Conservation (phyloP, 768 basidiomycete species). For the Cyclocybe aegerita region DNA sequence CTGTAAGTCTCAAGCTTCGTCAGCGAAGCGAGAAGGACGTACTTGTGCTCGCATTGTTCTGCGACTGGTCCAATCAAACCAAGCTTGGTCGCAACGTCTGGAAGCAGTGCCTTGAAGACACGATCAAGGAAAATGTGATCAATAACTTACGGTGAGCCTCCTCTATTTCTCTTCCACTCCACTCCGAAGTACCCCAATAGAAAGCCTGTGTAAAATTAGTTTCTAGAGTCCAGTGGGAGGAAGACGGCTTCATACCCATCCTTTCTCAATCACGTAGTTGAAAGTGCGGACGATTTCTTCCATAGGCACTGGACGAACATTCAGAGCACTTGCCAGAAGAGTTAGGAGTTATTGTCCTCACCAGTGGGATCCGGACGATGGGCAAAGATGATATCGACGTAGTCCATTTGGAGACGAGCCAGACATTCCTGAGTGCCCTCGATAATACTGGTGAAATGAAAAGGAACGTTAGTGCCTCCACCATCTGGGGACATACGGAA, state of each 20-base stretch:
- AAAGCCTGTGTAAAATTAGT: slow-evolving; percentile 38
- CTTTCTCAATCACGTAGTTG: slow-evolving; percentile 73
- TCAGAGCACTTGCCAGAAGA: neutral
- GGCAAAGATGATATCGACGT: slow-evolving; percentile 72
- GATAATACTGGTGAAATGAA: slow-evolving; percentile 48
- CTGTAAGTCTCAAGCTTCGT: neutral
- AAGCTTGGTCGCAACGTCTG: slow-evolving; percentile 67
- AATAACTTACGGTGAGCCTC: slow-evolving; percentile 55
- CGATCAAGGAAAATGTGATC: neutral
- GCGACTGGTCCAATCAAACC: slow-evolving; percentile 68
- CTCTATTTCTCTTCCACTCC: slow-evolving; percentile 69
- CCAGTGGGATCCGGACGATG: slow-evolving; percentile 64
- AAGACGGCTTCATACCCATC: slow-evolving; percentile 46
- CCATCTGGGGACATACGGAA: slow-evolving; percentile 4
- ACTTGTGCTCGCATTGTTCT: slow-evolving; percentile 79
- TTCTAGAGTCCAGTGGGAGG: slow-evolving; percentile 1
- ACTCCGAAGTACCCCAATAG: slow-evolving; percentile 80
- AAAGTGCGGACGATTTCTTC: slow-evolving; percentile 83
- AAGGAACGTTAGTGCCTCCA: neutral
- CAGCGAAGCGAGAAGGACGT: slow-evolving; percentile 13
- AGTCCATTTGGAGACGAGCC: slow-evolving; percentile 69
- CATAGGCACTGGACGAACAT: slow-evolving; percentile 47
- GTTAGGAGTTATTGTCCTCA: slow-evolving; percentile 18
- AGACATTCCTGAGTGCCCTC: slow-evolving; percentile 72
- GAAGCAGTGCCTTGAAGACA: neutral